Conservation (phyloP, 345 rosid genomes). For the Viola odorata region DNA sequence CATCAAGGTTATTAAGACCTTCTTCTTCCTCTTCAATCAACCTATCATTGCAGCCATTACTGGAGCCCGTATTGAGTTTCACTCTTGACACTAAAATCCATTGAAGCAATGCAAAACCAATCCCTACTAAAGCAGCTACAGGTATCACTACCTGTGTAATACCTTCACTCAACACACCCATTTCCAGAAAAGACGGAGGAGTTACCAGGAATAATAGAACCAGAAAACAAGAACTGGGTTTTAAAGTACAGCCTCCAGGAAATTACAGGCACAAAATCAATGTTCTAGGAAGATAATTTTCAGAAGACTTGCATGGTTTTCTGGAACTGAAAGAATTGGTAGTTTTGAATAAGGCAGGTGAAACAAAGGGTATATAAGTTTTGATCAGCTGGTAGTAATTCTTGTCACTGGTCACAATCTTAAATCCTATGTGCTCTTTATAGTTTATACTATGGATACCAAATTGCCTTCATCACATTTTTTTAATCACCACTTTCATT, state of each 20-base stretch:
- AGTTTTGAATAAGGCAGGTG: constrained; percentile 13
- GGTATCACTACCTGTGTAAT: constrained; percentile 51
- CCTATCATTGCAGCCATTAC: constrained; percentile 30
- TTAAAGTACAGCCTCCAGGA: background rate
- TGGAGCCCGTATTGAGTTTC: constrained; percentile 29
- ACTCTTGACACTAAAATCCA: constrained; percentile 63
- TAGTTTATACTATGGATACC: no score
- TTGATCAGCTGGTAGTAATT: no score
- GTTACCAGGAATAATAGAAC: background rate
- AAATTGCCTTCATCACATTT: no score
- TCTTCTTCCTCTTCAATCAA: constrained; percentile 53
- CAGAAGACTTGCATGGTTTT: constrained; percentile 17
- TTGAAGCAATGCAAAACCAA: constrained; percentile 59
- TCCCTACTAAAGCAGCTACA: constrained; percentile 42
- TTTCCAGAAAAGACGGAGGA: constrained; percentile 10
- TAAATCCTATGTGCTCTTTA: no score
- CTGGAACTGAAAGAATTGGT: constrained; percentile 28
- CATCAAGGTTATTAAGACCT: constrained; percentile 39
- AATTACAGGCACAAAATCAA: background rate
- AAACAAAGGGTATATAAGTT: no score
- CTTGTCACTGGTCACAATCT: no score
- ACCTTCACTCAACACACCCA: constrained; percentile 43
- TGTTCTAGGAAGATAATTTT: constrained; percentile 12
- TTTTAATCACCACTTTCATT: no score
- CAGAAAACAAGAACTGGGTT: background rate